Base-by-base conservation (phyloP, 2,329 filamentous ascomycete genomes). In the Davidsoniella australis region DNA sequence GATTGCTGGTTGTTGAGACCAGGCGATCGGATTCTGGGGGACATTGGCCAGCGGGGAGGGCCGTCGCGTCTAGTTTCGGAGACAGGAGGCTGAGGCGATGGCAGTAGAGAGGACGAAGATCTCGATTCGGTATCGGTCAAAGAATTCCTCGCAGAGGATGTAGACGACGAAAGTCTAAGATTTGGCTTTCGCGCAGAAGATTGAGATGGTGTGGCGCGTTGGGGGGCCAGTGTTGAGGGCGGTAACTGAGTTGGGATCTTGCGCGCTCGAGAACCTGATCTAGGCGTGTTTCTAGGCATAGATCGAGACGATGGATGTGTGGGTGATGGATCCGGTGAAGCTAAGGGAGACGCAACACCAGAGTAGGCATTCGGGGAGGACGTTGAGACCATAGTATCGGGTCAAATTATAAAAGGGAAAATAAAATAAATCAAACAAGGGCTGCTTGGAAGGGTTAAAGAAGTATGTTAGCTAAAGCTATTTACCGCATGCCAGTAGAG, bases 1-100 rank as follows among this genome's bases (percentile, higher is more conserved):
- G 24, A 23, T 17, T 49, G 45, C 9, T 23, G 18, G 18, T 41
- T 39, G 38, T 38, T 24, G 20, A 43, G 17, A n/a, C n/a, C 36
- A 23, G 48, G 85, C 6, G 85, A 87, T 61, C 80, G 82, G 55
- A 91, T 62, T 54, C 84, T 75, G 42, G 85, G 84, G 43, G 84
- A 88, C 54, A 82, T 66, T 23, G 85, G 82, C 83, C 84, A 89
- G 63, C 80, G 75, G 54, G 77, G 77, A 48, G 46, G 26, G 14
- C 50, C 50, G 46, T 52, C 50, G 38, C 50, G 51, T 51, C 43
- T 49, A 23, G 42, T 33, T 36, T 48, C 49, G 9, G 41, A 24
- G 23, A 53, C 51, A 14, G 48, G 33, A 16, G 48, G 48, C 20
- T 45, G 24, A 33, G 26, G 14, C 5, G 20, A 41, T 17, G 37